A percentile compares a stretch with the other conserved stretches of the same genome.
phyloP scores from a whole-genome alignment of 257 asterid genomes.

The Schizonepeta tenuifolia region DNA sequence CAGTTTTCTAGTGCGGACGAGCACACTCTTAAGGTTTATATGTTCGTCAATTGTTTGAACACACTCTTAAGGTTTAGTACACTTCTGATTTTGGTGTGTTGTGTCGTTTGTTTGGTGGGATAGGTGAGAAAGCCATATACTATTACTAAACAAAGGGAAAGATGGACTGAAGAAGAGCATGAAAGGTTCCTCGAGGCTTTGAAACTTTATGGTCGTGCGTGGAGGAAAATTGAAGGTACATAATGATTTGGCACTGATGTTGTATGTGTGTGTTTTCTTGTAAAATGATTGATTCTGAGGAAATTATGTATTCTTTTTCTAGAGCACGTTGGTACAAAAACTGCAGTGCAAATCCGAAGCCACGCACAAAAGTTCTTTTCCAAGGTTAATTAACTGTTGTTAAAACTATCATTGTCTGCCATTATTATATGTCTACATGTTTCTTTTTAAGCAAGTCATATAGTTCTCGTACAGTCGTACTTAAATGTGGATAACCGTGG shows the following conservation, averaged over 20 bases:
- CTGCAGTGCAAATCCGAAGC: constrained; percentile 96
- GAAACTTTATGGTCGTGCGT: constrained; percentile 89
- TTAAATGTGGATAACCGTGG: constrained; percentile 25
- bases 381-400: constrained; percentile 73
- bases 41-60: not conserved
- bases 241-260: not conserved
- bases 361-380: constrained; percentile 97
- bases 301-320: constrained; percentile 19
- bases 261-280: not conserved
- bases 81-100: not conserved
- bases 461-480: constrained; percentile 37
- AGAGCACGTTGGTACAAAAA: constrained; percentile 92
- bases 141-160: constrained; percentile 85
- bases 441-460: constrained; percentile 42
- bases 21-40: constrained; percentile 61
- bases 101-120: constrained; percentile 9
- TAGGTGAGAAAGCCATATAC: constrained; percentile 91
- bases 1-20: constrained; percentile 55
- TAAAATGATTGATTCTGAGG: constrained; percentile 15
- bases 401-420: constrained; percentile 37
- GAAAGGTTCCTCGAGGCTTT: constrained; percentile 81
- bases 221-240: constrained; percentile 94
- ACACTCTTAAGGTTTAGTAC: not conserved
- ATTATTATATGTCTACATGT: constrained; percentile 36
- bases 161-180: constrained; percentile 95